Base-by-base conservation (phyloP, 2,329 filamentous ascomycete genomes). In the Fusarium sp. region DNA sequence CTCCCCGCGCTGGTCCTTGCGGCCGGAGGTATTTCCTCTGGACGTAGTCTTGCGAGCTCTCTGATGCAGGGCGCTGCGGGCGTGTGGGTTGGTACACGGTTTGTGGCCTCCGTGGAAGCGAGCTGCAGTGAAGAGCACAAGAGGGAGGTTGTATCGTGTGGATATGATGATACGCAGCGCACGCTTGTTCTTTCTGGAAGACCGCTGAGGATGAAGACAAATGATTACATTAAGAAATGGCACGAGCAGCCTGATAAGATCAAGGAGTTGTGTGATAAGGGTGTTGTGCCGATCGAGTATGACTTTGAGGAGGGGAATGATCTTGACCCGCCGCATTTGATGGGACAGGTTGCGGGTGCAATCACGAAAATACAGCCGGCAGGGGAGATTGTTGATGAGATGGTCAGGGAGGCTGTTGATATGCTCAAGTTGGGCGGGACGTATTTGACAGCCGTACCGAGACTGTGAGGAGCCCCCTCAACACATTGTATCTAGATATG, bases 61-160 rank as follows among this genome's bases (percentile, higher is more conserved):
- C 82, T 98, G 78, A 95, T 97, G 90, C 92, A 96, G 76, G 95
- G 95, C 17, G 95, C 95, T 2, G 85, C 87, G 5, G 95, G 93
- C 13, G 95, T 97, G 2, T 98, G 95, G 95, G 95, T 98, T 2
- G 95, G 95, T 28, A 98, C 95, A 63, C 86, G 95, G 20, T 98
- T 98, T 79, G 93, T 98, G 17, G 95, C 95, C 2, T 89, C 88
- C 10, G 85, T 84, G 34, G 95, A 98, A 82, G 94, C 94, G 1
- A 91, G 90, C 17, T 95, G 93, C 75, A 92, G 91, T 78, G 86
- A 91, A 72, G 83, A 90, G 82, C 95, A 98, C 80, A 98, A 98
- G 83, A 84, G 91, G 72, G 91, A 90, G 31, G 94, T 98, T 1
- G 91, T 97, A 3, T 83, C 81, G n/a, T 95, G 94, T 58, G 86